Conservation (phyloP, 148 eudicot species). For the Dysphania ambrosioides region DNA sequence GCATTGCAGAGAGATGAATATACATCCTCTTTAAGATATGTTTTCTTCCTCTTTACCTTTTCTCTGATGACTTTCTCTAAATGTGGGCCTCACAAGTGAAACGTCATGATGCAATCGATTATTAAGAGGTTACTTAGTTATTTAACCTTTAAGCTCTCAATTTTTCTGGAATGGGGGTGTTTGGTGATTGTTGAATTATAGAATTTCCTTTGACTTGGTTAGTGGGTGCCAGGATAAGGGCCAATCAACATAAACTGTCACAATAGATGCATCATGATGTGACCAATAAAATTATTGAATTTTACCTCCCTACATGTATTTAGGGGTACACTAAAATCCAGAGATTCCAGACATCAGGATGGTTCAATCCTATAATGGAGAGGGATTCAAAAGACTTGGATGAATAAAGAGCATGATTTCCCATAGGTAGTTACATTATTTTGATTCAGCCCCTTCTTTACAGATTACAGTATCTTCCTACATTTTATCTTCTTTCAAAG, state of each 20-base stretch:
- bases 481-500: not conserved
- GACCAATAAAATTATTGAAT: too few species aligned
- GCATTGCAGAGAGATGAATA: not conserved
- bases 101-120: not conserved
- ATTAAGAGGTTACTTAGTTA: not conserved
- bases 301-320: not conserved
- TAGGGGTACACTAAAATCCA: not conserved
- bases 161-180: not conserved
- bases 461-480: not conserved
- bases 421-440: not conserved
- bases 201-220: not conserved
- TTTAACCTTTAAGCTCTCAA: not conserved
- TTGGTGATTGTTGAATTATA: not conserved
- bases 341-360: not conserved
- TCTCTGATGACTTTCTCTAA: not conserved
- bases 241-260: not conserved
- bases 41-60: not conserved
- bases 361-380: not conserved
- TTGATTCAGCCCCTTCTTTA: not conserved
- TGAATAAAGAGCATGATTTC: not conserved
- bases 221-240: not conserved
- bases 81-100: not conserved
- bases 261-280: too few species aligned
- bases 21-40: not conserved
- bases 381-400: not conserved